Percentiles rank a stretch among this genome's conserved stretches.
These are phyloP conservation scores for Exophiala dermatitidis DNA, from an alignment of 2,329 filamentous ascomycete species.

Conservation along the genomic window DNA sequence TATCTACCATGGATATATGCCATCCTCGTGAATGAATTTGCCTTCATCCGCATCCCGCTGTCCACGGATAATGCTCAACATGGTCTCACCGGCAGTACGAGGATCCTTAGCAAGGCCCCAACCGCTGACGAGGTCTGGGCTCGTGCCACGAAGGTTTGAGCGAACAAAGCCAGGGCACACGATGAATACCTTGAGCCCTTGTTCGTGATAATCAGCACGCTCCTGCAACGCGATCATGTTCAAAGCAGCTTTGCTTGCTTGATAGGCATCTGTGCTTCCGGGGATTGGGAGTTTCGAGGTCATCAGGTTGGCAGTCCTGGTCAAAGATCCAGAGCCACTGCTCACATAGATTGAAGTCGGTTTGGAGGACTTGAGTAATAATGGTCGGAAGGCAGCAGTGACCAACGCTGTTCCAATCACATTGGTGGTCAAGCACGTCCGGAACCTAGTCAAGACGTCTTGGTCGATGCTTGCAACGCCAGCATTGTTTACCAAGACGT, in stretches of 20 bases:
- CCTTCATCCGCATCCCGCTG: constrained; percentile 38
- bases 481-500: constrained; percentile 1
- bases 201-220: constrained; percentile 35
- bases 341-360: constrained; percentile 34
- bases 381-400: constrained; percentile 30
- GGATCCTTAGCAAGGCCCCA: constrained; percentile 29
- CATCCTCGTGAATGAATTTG: constrained; percentile 13
- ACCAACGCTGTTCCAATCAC: constrained; percentile 33
- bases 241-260: constrained; percentile 33
- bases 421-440: constrained; percentile 33
- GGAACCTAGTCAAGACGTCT: constrained; percentile 9
- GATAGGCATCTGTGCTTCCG: constrained; percentile 30
- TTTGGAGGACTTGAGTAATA: constrained; percentile 30
- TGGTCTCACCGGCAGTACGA: constrained; percentile 34
- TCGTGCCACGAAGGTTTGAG: constrained; percentile 36
- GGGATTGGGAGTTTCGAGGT: constrained; percentile 31
- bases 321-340: constrained; percentile 31
- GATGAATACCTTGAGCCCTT: constrained; percentile 44
- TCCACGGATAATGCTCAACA: constrained; percentile 39
- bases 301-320: constrained; percentile 12
- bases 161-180: constrained; percentile 44
- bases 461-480: not conserved
- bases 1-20: constrained; percentile 13
- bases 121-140: constrained; percentile 30
- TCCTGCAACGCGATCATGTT: constrained; percentile 48